Evolutionary conservation across 2,329 filamentous ascomycete species (phyloP), one percentile per base, ranked within the genome.

Genomic region (Fusarium brevicatenulatum): DNA sequence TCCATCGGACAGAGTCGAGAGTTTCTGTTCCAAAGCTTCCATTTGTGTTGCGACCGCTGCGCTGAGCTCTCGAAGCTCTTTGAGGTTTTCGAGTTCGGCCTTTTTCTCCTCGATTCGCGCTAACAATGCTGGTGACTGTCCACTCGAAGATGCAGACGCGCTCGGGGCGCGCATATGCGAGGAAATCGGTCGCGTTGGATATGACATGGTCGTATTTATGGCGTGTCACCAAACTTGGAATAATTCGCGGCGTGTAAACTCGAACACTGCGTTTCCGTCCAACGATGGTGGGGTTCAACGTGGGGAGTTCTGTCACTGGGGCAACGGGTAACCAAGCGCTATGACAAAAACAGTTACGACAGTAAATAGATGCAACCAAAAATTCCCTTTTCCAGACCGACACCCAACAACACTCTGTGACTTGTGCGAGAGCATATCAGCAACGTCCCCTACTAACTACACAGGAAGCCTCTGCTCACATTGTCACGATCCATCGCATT

Each of bases 71-170:
- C 93, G 89, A 57, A 97, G 84, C 80, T 96, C 91, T 79, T 90
- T 92, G 65, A 96, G 85, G 77, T 91, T 93, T 76, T 95, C 92
- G 10, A 97, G 87, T 81, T 97, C 94, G 60, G 91, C 90, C 81
- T 93, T 94, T 86, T 97, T 97, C 84, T 96, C 93, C 72, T 93
- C 91, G 79, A 97, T 94, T 72, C 93, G 91, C 49, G 92, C 90
- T 58, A 93, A 84, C 21, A 96, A 85, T 32, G 90, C 89, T 2
- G 92, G 89, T 3, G 93, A 93, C 81, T 93, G 91, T 53, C 90
- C 88, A 57, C 86, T 84, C 34, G 83, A 81, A 9, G 85, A 82
- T 30, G 84, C 82, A 5, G 85, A 83, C 50, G 83, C 81, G 76
- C 89, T 90, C 40, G 88, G 85, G 75, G 91, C 89, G 64, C 92